phyloP scores from a whole-genome alignment of 768 basidiomycete species.

The Auriculariales sp. region DNA sequence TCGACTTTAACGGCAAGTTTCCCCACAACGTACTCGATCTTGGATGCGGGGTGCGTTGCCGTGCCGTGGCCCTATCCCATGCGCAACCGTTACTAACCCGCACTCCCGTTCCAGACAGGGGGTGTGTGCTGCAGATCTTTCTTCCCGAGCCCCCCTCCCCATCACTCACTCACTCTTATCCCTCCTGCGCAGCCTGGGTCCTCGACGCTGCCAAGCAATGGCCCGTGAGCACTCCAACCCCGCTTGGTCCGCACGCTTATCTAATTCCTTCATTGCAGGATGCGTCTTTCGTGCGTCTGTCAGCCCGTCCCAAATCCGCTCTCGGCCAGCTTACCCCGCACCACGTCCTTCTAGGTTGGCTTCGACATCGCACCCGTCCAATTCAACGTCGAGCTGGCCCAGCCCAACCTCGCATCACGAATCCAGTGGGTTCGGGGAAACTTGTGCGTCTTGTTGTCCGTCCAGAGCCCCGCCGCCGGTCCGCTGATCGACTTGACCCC shows the following conservation, averaged over 20 bases:
- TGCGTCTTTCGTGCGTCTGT: constrained; percentile 2
- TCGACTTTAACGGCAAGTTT: constrained; percentile 33
- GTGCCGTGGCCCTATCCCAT: neutral
- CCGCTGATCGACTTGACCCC: constrained; percentile 4
- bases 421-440: constrained; percentile 67
- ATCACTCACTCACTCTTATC: neutral
- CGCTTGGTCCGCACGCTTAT: constrained; percentile 36
- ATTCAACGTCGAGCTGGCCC: constrained; percentile 32
- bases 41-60: constrained; percentile 51
- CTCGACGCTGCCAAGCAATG: constrained; percentile 61
- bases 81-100: neutral
- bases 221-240: constrained; percentile 29
- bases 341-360: constrained; percentile 51
- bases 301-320: constrained; percentile 2
- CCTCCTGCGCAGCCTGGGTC: constrained; percentile 32
- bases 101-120: constrained; percentile 1
- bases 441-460: constrained; percentile 33
- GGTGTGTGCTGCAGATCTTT: neutral
- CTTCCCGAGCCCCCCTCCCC: neutral
- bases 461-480: neutral
- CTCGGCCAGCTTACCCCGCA: neutral
- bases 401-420: constrained; percentile 35
- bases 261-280: neutral
- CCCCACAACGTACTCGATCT: constrained; percentile 49
- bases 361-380: constrained; percentile 70